Evolutionary conservation across 2,329 filamentous ascomycete genomes (phyloP).

Genomic region (Hypoxylon rubiginosum): DNA sequence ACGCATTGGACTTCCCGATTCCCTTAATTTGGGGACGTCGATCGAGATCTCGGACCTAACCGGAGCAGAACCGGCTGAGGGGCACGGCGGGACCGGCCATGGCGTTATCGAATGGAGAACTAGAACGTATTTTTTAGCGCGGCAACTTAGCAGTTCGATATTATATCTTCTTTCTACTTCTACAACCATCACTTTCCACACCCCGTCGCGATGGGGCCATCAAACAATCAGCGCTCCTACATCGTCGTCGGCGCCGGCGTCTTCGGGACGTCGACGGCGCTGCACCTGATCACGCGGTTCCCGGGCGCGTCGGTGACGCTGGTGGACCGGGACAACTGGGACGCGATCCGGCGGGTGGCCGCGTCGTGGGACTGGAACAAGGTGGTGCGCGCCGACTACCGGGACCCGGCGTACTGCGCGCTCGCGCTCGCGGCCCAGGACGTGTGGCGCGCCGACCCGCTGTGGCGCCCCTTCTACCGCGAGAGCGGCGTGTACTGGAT

Average conservation of each 20-base stretch:
- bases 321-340: conserved; percentile 68
- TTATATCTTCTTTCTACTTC: not conserved
- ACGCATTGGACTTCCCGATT: not conserved
- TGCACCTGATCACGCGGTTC: conserved; percentile 68
- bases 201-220: conserved; percentile 8
- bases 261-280: conserved; percentile 76
- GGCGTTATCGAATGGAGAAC: conserved; percentile 13
- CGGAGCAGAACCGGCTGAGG: conserved; percentile 30
- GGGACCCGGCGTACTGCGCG: conserved; percentile 72
- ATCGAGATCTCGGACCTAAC: conserved; percentile 27
- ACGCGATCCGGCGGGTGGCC: conserved; percentile 62
- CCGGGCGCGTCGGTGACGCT: conserved; percentile 66
- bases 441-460: conserved; percentile 61
- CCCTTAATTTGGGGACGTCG: not conserved
- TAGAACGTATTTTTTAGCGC: not conserved
- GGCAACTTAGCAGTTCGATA: not conserved
- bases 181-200: not conserved
- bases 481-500: conserved; percentile 64
- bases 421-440: conserved; percentile 76
- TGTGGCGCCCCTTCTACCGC: conserved; percentile 64
- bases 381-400: conserved; percentile 77
- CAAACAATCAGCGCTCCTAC: conserved; percentile 52
- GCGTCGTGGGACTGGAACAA: conserved; percentile 83
- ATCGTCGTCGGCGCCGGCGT: conserved; percentile 75
- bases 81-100: conserved; percentile 15